These are phyloP conservation scores for Calycina herbarum DNA, from an alignment of 2,329 filamentous ascomycete genomes.

Conservation along the genomic window DNA sequence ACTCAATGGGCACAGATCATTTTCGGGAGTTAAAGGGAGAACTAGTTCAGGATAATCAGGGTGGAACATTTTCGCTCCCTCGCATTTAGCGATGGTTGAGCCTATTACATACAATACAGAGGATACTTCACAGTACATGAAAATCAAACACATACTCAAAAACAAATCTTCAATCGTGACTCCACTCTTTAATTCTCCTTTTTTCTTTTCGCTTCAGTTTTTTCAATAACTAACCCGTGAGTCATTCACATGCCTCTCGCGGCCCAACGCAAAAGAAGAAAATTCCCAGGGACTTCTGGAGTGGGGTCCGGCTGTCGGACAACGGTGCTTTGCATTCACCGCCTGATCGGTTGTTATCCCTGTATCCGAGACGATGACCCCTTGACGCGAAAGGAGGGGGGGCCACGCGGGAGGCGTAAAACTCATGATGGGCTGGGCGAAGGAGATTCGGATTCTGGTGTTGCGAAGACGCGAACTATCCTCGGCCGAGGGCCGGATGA, in stretches of 20 bases:
- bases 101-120: background rate
- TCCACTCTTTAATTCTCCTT: background rate
- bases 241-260: background rate
- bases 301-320: background rate
- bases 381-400: background rate
- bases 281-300: background rate
- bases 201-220: background rate
- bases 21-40: slow-evolving; percentile 6
- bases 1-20: background rate
- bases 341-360: background rate
- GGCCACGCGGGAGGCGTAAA: slow-evolving; percentile 1
- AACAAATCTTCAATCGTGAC: background rate
- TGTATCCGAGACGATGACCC: background rate
- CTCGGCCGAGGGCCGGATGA: too few species aligned
- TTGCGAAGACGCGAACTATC: background rate
- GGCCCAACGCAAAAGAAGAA: background rate
- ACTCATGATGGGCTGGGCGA: background rate
- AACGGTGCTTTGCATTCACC: slow-evolving; percentile 4
- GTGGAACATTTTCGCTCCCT: background rate
- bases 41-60: background rate
- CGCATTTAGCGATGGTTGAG: slow-evolving; percentile 9
- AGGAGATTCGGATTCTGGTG: background rate
- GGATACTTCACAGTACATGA: slow-evolving; percentile 1
- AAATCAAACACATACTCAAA: slow-evolving; percentile 1
- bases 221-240: background rate